phyloP scores from a whole-genome alignment of 805 yeast species.

The Hanseniaspora taiwanica region DNA sequence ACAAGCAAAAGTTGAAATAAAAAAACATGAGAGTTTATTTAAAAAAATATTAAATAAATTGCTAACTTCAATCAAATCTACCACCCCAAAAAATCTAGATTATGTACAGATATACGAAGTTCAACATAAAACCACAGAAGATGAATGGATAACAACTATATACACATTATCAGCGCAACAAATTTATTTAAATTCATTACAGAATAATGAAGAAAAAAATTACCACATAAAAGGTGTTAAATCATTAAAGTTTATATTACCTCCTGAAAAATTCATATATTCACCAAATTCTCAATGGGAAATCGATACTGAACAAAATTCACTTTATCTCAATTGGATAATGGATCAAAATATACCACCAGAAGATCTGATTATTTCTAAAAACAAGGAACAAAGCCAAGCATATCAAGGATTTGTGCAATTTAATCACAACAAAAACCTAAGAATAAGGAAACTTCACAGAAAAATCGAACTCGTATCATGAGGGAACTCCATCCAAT shows the following conservation, averaged over 20 bases:
- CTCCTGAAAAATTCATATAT: background rate
- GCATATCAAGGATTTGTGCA: background rate
- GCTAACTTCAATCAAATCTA: background rate
- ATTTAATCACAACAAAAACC: background rate
- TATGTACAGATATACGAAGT: background rate
- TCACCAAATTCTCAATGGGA: conserved; percentile 1
- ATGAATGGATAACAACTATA: background rate
- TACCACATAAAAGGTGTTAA: background rate
- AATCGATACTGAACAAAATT: background rate
- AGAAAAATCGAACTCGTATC: conserved; percentile 4
- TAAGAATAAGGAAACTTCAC: conserved; percentile 1
- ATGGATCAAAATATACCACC: background rate
- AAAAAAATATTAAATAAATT: too few relatives aligned
- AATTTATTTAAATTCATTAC: background rate
- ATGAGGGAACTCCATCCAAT: conserved; percentile 82
- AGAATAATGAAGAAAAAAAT: background rate
- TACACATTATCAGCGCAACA: background rate
- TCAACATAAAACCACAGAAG: background rate
- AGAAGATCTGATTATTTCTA: background rate
- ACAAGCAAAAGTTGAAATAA: background rate
- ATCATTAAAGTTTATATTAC: background rate
- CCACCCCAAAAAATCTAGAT: background rate
- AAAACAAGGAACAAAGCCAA: background rate
- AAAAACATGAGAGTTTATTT: background rate
- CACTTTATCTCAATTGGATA: background rate